These are phyloP conservation scores for Evernia prunastri DNA, from an alignment of 495 filamentous ascomycete genomes.

Conservation along the genomic window DNA sequence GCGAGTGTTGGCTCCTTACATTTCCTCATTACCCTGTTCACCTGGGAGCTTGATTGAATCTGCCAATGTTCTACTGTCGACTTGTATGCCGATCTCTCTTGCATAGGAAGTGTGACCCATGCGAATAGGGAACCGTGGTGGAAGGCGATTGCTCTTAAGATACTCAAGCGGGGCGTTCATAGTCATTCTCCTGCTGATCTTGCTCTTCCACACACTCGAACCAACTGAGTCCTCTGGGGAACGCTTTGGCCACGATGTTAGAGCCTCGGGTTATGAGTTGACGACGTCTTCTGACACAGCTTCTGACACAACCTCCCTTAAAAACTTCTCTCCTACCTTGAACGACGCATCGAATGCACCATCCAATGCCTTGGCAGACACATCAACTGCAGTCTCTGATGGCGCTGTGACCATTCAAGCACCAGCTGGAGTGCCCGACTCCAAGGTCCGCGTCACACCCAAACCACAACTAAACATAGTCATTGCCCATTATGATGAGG, in stretches of 20 bases:
- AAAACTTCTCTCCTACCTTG: background rate
- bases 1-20: no score
- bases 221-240: background rate
- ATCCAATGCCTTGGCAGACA: background rate
- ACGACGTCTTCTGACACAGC: background rate
- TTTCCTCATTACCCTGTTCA: no score
- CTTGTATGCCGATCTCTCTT: no score
- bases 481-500: slow-evolving; percentile 17
- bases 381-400: background rate
- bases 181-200: background rate
- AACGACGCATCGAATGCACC: background rate
- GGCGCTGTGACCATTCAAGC: background rate
- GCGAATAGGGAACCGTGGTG: background rate
- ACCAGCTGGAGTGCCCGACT: background rate
- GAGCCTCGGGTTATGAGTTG: background rate
- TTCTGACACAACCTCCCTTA: background rate
- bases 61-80: no score
- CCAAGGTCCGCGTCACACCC: background rate
- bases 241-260: background rate
- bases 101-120: no score
- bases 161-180: background rate
- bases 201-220: background rate
- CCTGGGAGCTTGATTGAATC: no score
- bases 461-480: slow-evolving; percentile 3
- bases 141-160: background rate